A percentile compares a stretch with the other conserved stretches of the same genome.
phyloP scores from a whole-genome alignment of 257 asterid genomes.

The Echites panduratus region DNA sequence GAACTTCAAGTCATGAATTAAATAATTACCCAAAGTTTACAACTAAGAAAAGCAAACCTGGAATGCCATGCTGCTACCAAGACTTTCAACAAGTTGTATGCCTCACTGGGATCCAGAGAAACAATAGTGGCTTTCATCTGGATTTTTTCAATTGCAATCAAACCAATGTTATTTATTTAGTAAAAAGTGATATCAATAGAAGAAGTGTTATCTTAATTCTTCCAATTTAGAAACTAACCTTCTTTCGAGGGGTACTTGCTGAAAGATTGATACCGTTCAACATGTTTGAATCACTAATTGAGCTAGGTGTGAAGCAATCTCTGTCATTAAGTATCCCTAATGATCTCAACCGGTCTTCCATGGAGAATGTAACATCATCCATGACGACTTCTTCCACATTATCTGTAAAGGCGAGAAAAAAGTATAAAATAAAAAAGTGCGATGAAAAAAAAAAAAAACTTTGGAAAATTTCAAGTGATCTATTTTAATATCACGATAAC shows the following conservation, averaged over 20 bases:
- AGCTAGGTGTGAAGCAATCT: slow-evolving; percentile 27
- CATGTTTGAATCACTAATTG: slow-evolving; percentile 33
- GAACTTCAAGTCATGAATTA: background rate
- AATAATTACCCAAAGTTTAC: background rate
- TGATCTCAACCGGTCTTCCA: slow-evolving; percentile 79
- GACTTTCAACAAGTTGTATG: slow-evolving; percentile 46
- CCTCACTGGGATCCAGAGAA: slow-evolving; percentile 59
- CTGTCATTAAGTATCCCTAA: slow-evolving; percentile 52
- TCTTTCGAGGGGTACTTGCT: slow-evolving; percentile 43
- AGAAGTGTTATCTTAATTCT: background rate
- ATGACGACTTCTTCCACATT: slow-evolving; percentile 32
- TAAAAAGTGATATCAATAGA: background rate
- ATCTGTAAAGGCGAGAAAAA: slow-evolving; percentile 9
- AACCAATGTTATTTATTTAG: slow-evolving; percentile 6
- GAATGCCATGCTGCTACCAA: slow-evolving; percentile 69
- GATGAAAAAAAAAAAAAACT: background rate
- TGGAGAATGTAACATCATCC: slow-evolving; percentile 50
- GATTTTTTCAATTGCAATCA: slow-evolving; percentile 4
- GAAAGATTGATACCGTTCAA: slow-evolving; percentile 59
- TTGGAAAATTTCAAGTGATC: background rate
- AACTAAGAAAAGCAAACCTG: slow-evolving; percentile 42
- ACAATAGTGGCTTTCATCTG: slow-evolving; percentile 58
- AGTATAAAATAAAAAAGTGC: background rate
- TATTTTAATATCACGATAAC: background rate
- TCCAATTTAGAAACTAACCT: slow-evolving; percentile 36